Evolutionary conservation across 2,329 filamentous ascomycete genomes (phyloP), one percentile per base, ranked within the genome.

Genomic region (Coleophoma crateriformis): DNA sequence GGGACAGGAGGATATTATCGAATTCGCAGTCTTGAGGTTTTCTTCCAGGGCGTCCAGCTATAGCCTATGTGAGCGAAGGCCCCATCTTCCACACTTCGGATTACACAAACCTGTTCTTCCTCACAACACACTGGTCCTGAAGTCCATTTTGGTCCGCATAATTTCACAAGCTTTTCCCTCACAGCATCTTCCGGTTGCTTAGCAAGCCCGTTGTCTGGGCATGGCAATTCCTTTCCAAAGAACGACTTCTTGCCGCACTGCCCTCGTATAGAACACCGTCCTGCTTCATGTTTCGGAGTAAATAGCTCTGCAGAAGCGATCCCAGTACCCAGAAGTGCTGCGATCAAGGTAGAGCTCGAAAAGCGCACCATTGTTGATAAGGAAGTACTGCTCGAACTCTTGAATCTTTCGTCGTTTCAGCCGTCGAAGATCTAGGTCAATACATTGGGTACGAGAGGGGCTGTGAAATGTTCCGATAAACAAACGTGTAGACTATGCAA

Each of bases 211-310:
- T 99, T 99, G 70, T 99, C 92, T 13, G 91, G 84, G 65, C 94
- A 99, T 4, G 94, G 94, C 53, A 97, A 76, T 58, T 95, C 82
- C 50, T 89, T 87, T 49, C 90, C 89, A 62, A 97, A 97, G 66
- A 94, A 87, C 55, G 86, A 85, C 69, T 92, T 85, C 68, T 90
- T 91, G 44, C 94, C 94, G 66, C 94, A 99, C 55, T 95, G 87
- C 7, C 90, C 90, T 45, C 92, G 82, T 54, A 97, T 89, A 1
- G 92, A 90, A 68, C 92, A 97, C 56, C 92, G 81, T 38, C 92
- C 92, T 45, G 85, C 75, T 69, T 96, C 91, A 61, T 96, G 92
- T 56, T 83, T 88, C 1, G 64, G 57, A 15, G 72, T 75, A 33
- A 58, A 61, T 33, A 51, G 50, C 48, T 65, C 61, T 15, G 54